These are phyloP conservation scores for Penicillium sp. DNA, from an alignment of 2,329 filamentous ascomycete species.

Conservation along the genomic window DNA sequence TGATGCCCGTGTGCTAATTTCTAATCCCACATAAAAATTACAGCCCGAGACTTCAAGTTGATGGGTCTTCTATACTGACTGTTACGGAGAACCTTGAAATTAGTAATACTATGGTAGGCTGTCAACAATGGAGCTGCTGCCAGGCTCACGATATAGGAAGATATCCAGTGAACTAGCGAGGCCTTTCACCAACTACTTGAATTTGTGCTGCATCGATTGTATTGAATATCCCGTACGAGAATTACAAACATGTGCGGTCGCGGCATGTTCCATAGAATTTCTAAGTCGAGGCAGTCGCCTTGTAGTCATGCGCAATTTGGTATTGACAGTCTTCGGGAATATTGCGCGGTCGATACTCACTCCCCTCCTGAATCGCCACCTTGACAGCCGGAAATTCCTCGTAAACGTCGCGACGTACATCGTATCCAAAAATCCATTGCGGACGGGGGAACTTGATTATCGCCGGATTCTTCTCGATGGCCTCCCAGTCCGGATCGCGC, in stretches of 20 bases:
- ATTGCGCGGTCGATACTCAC: slow-evolving; percentile 16
- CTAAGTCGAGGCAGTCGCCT: not conserved
- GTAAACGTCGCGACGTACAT: slow-evolving; percentile 17
- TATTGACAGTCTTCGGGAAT: slow-evolving; percentile 10
- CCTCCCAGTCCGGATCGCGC: slow-evolving; percentile 12
- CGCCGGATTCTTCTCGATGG: slow-evolving; percentile 12
- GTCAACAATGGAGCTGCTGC: too few relatives aligned
- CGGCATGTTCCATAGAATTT: not conserved
- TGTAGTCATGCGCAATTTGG: slow-evolving; percentile 1
- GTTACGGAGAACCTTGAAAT: too few relatives aligned
- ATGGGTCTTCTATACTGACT: too few relatives aligned
- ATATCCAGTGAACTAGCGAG: too few relatives aligned
- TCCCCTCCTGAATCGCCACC: slow-evolving; percentile 7
- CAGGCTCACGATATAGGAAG: too few relatives aligned
- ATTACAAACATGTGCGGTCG: not conserved
- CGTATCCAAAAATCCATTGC: slow-evolving; percentile 18
- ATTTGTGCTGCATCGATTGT: not conserved
- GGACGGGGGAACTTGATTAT: slow-evolving; percentile 12
- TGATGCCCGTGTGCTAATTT: too few relatives aligned
- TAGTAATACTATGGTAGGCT: too few relatives aligned
- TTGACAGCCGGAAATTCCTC: slow-evolving; percentile 11
- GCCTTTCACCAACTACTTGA: not conserved
- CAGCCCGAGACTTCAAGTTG: too few relatives aligned
- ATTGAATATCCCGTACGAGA: not conserved
- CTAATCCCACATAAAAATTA: too few relatives aligned